phyloP scores from a whole-genome alignment of 2,329 filamentous ascomycete genomes.

The Pseudophaeomoniella oleicola region DNA sequence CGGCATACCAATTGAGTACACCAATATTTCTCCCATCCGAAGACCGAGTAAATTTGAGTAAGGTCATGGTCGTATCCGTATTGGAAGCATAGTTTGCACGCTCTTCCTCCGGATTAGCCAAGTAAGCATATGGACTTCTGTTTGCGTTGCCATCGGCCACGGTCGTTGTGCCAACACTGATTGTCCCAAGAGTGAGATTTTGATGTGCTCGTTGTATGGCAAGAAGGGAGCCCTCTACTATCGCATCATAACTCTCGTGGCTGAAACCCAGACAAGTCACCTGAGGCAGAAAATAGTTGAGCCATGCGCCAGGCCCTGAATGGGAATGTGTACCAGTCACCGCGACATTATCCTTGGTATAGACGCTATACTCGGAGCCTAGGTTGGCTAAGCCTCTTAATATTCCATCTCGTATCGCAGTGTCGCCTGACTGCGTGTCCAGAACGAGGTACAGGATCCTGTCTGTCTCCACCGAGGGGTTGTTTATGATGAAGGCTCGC shows the following conservation, averaged over 20 bases:
- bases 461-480: conserved; percentile 48
- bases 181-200: conserved; percentile 51
- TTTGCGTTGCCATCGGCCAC: conserved; percentile 73
- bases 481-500: conserved; percentile 74
- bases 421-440: conserved; percentile 78
- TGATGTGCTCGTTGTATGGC: conserved; percentile 74
- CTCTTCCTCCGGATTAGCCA: conserved; percentile 69
- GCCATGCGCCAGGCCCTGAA: conserved; percentile 79
- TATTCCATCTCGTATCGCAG: conserved; percentile 76
- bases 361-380: conserved; percentile 58
- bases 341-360: conserved; percentile 68
- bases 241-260: conserved; percentile 73
- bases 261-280: conserved; percentile 79
- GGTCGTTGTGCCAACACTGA: conserved; percentile 55
- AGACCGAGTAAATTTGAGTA: conserved; percentile 62
- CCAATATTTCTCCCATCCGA: conserved; percentile 66
- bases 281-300: conserved; percentile 87
- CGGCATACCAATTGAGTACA: conserved; percentile 78
- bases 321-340: conserved; percentile 90
- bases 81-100: conserved; percentile 50
- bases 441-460: conserved; percentile 78
- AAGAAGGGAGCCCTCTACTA: conserved; percentile 70
- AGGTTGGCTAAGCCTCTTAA: conserved; percentile 56
- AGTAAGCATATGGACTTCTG: conserved; percentile 74
- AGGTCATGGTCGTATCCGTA: conserved; percentile 63